Conservation (phyloP, 2,329 filamentous ascomycete genomes). For the Phaeosphaeriaceae sp. region DNA sequence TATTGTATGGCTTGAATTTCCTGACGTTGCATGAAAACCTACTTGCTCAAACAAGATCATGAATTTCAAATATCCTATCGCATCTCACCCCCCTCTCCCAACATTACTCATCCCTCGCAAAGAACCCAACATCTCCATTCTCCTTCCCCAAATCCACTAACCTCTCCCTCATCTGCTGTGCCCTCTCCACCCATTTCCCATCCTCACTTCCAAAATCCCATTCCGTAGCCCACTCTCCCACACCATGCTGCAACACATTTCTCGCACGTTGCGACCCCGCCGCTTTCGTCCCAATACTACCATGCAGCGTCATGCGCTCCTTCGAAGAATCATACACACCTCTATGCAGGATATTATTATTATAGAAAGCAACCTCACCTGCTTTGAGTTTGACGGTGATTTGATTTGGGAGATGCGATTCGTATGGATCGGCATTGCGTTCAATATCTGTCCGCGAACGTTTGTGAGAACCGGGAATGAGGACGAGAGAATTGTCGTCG, state of each 20-base stretch:
- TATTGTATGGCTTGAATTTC: too few species aligned
- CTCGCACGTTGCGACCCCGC: conserved; percentile 66
- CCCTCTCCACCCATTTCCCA: conserved; percentile 63
- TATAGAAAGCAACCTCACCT: conserved; percentile 85
- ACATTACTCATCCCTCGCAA: conserved; percentile 42
- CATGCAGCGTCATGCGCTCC: conserved; percentile 75
- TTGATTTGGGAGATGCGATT: conserved; percentile 66
- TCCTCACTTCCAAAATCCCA: conserved; percentile 63
- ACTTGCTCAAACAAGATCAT: too few species aligned
- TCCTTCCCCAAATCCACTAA: conserved; percentile 67
- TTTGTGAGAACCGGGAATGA: conserved; percentile 77
- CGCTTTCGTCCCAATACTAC: conserved; percentile 68
- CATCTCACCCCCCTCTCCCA: too few species aligned
- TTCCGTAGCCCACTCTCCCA: conserved; percentile 68
- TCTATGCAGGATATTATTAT: conserved; percentile 85
- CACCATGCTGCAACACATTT: conserved; percentile 77
- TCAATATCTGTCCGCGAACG: conserved; percentile 74
- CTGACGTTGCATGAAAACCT: too few species aligned
- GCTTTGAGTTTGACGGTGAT: conserved; percentile 69
- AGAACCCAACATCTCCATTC: conserved; percentile 67
- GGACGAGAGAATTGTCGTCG: conserved; percentile 72
- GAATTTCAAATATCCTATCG: too few species aligned
- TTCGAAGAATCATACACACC: conserved; percentile 66
- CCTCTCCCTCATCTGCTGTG: conserved; percentile 68
- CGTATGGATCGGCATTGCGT: conserved; percentile 70